These are phyloP conservation scores for Mycosarcoma mackinlayi DNA, from an alignment of 1,284 basidiomycete species.

Conservation along the genomic window DNA sequence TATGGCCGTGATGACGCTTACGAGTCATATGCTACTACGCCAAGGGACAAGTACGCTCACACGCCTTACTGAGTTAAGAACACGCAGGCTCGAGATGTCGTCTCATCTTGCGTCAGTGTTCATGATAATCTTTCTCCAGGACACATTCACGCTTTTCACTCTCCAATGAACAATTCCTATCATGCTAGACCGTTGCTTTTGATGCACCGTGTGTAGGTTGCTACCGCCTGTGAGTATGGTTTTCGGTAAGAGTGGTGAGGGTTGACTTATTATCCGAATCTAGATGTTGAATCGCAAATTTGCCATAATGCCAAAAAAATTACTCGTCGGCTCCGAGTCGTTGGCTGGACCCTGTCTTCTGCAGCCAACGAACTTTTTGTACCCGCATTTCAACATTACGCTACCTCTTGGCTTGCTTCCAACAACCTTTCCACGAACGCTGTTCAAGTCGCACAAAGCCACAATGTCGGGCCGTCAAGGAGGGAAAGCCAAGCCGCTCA, in stretches of 20 bases:
- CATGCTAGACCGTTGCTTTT: neutral
- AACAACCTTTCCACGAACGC: too few species aligned
- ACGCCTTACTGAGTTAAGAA: slow-evolving; percentile 27
- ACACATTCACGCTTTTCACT: too few species aligned
- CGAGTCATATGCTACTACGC: slow-evolving; percentile 34
- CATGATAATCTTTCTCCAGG: too few species aligned
- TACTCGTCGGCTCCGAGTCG: slow-evolving; percentile 22
- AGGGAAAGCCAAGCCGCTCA: slow-evolving; percentile 64
- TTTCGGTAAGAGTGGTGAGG: too few species aligned
- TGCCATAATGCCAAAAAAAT: neutral
- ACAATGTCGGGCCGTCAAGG: slow-evolving; percentile 63
- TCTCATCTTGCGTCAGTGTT: too few species aligned
- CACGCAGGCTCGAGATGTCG: too few species aligned
- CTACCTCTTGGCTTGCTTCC: too few species aligned
- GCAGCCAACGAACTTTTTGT: neutral
- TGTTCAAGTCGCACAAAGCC: too few species aligned
- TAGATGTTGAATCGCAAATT: neutral
- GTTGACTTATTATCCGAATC: too few species aligned
- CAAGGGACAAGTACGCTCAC: slow-evolving; percentile 21
- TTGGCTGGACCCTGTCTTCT: slow-evolving; percentile 26
- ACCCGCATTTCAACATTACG: too few species aligned
- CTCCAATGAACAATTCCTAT: slow-evolving; percentile 18
- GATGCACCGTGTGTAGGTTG: too few species aligned
- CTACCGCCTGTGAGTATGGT: neutral
- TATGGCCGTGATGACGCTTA: slow-evolving; percentile 15